Evolutionary conservation across 495 filamentous ascomycete species (phyloP).

Genomic region (Xylaria flabelliformis): DNA sequence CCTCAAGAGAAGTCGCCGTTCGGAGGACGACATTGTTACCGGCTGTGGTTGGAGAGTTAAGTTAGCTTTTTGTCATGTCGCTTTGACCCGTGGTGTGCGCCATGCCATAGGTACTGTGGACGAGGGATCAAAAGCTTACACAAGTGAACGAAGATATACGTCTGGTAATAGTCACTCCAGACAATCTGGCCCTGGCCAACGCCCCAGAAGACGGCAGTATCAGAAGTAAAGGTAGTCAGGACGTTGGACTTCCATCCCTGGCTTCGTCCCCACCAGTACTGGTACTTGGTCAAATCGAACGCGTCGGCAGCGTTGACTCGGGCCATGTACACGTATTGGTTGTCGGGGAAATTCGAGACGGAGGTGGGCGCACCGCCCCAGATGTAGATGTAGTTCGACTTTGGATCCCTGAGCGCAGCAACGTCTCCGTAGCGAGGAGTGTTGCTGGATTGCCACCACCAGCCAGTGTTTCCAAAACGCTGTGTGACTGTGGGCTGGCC

Average conservation of each 20-base stretch:
- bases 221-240: neutral
- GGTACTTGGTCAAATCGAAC: conserved; percentile 42
- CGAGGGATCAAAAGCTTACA: neutral
- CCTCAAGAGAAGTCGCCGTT: neutral
- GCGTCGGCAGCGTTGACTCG: conserved; percentile 43
- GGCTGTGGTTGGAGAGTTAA: neutral
- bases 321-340: conserved; percentile 45
- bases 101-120: neutral
- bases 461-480: neutral
- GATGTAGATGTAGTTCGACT: neutral
- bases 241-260: neutral
- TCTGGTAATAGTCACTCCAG: neutral
- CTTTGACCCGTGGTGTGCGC: neutral
- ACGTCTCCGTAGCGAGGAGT: neutral
- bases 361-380: neutral
- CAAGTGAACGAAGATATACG: neutral
- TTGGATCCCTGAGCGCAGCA: neutral
- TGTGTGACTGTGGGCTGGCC: neutral
- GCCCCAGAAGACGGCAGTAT: conserved; percentile 1
- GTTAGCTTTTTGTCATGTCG: neutral
- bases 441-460: neutral
- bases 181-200: neutral
- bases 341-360: conserved; percentile 23
- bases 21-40: neutral
- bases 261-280: conserved; percentile 46